A percentile compares a stretch with the other conserved stretches of the same genome.
These are phyloP conservation scores for Lactifluus hygrophoroides DNA, from an alignment of 768 basidiomycete species.

Conservation along the genomic window DNA sequence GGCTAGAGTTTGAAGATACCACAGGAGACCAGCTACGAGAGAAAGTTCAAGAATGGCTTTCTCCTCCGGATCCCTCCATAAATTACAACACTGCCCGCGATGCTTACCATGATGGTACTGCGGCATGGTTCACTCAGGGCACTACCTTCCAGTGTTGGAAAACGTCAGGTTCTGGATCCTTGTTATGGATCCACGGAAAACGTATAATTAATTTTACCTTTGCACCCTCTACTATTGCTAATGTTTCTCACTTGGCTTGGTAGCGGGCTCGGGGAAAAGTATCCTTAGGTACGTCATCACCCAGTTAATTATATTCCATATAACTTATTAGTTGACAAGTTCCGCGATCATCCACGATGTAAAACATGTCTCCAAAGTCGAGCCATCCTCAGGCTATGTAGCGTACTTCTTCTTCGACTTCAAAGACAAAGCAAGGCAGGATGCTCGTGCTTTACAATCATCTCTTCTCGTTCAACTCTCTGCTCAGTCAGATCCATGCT, in stretches of 20 bases:
- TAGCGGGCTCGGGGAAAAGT: not conserved
- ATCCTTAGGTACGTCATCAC: not conserved
- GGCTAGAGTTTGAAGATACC: not conserved
- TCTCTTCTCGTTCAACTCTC: no score
- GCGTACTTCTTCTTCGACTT: no score
- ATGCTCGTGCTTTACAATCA: no score
- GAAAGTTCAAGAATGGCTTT: not conserved
- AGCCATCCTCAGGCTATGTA: no score
- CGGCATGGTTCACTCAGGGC: not conserved
- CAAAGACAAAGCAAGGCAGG: no score
- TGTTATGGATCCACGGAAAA: not conserved
- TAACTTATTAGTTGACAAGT: no score
- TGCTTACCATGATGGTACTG: not conserved
- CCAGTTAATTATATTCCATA: no score
- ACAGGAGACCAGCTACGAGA: not conserved
- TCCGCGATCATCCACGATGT: no score
- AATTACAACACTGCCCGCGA: not conserved
- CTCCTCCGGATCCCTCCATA: not conserved
- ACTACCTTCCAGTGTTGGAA: not conserved
- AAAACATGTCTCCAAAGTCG: no score
- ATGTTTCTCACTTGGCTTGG: not conserved
- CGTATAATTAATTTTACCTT: not conserved
- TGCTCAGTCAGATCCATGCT: no score
- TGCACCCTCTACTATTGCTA: not conserved
- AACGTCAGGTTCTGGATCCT: not conserved